Percentiles rank a stretch among this genome's conserved stretches.
Conservation (phyloP, 140 eudicot genomes). For the Anethum foeniculum region DNA sequence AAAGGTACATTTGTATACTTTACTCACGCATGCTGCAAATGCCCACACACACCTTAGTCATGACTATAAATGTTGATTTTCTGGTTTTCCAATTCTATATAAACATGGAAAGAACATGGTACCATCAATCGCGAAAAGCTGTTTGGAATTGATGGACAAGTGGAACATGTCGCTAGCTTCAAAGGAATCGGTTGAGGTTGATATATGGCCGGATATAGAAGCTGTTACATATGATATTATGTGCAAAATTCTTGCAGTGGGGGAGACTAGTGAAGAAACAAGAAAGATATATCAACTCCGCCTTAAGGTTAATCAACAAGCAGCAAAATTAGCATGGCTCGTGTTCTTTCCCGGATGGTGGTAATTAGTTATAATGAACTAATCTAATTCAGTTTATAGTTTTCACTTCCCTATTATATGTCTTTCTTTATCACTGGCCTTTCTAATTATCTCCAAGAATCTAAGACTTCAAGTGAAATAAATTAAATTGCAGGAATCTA, state of each 20-base stretch:
- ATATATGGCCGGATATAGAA: background rate
- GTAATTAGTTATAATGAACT: background rate
- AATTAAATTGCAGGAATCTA: background rate
- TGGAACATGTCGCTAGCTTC: background rate
- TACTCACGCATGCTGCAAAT: background rate
- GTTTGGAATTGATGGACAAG: background rate
- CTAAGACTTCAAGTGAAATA: background rate
- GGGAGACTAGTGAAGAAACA: background rate
- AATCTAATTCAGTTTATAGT: no score
- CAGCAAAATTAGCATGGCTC: background rate
- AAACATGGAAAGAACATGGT: background rate
- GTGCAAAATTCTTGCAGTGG: background rate
- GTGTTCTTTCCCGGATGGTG: background rate
- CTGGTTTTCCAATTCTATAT: background rate
- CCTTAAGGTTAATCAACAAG: background rate
- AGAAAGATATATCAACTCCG: background rate
- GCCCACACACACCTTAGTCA: no score
- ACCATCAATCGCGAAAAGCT: background rate
- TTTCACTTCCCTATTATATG: background rate
- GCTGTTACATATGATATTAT: background rate
- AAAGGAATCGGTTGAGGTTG: background rate
- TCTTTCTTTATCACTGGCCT: background rate
- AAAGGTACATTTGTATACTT: slow-evolving; percentile 10
- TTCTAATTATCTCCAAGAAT: background rate
- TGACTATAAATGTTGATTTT: background rate